These are phyloP conservation scores for Fusarium napiforme DNA, from an alignment of 2,329 filamentous ascomycete species.

Conservation along the genomic window DNA sequence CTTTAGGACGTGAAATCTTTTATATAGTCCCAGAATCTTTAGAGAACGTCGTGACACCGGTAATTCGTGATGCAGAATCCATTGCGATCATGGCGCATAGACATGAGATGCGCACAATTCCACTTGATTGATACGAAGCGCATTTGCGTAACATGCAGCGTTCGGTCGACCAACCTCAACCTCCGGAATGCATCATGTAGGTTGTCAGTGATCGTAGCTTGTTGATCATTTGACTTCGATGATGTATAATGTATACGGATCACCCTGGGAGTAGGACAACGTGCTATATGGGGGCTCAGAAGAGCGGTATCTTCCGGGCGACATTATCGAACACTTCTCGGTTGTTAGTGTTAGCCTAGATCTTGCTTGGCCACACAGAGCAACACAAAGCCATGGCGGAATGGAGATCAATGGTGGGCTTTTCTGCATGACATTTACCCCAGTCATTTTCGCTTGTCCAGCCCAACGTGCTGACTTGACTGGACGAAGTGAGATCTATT, in stretches of 20 bases:
- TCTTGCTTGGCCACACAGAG: not conserved
- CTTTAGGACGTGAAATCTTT: not conserved
- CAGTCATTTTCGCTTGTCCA: not conserved
- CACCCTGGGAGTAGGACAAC: not conserved
- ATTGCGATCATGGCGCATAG: not conserved
- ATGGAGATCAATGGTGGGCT: not conserved
- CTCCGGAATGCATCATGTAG: not conserved
- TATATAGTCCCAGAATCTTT: not conserved
- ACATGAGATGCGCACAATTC: not conserved
- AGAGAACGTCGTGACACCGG: not conserved
- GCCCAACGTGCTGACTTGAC: not conserved
- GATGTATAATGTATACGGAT: not conserved
- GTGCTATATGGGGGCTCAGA: not conserved
- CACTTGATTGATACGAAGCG: slow-evolving; percentile 10
- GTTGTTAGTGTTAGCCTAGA: no score
- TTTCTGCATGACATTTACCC: not conserved
- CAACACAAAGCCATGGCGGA: not conserved
- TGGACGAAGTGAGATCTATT: not conserved
- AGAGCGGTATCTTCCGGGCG: fast-evolving
- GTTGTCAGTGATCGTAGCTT: not conserved
- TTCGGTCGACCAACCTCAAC: not conserved
- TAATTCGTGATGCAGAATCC: not conserved
- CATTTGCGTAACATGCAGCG: not conserved
- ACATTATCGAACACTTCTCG: no score
- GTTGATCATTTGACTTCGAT: not conserved